phyloP scores from a whole-genome alignment of 2,329 filamentous ascomycete genomes.

The Penicillium sclerotigenum region DNA sequence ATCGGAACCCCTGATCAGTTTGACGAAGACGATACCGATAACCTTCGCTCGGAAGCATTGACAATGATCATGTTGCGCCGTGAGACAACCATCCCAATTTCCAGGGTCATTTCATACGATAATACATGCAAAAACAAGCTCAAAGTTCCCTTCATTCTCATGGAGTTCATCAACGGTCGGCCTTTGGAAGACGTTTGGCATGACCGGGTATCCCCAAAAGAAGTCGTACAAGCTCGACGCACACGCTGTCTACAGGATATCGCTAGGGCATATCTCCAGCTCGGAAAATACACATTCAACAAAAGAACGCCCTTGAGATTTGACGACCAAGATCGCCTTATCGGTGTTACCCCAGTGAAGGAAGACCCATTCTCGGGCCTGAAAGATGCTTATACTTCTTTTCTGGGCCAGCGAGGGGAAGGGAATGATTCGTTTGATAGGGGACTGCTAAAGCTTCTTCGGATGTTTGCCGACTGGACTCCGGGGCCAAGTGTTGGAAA shows the following conservation, averaged over 20 bases:
- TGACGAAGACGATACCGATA: background rate
- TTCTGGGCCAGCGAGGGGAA: background rate
- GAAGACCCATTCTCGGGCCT: background rate
- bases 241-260: background rate
- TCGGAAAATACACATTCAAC: background rate
- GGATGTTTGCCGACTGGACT: background rate
- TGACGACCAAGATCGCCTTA: background rate
- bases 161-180: slow-evolving; percentile 24
- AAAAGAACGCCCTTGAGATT: background rate
- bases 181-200: slow-evolving; percentile 31
- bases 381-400: background rate
- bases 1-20: slow-evolving; percentile 2
- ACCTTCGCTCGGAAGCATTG: slow-evolving; percentile 24
- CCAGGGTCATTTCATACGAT: slow-evolving; percentile 30
- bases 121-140: slow-evolving; percentile 23
- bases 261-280: background rate
- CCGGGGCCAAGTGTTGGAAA: background rate
- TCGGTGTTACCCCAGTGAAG: background rate
- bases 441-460: background rate
- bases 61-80: slow-evolving; percentile 31
- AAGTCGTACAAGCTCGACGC: background rate
- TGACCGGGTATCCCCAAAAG: background rate
- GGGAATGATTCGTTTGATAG: too few relatives aligned
- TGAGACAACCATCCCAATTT: slow-evolving; percentile 31
- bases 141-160: slow-evolving; percentile 28